Base-by-base conservation (phyloP, 2,329 filamentous ascomycete species). In the Colletotrichum sp. region DNA sequence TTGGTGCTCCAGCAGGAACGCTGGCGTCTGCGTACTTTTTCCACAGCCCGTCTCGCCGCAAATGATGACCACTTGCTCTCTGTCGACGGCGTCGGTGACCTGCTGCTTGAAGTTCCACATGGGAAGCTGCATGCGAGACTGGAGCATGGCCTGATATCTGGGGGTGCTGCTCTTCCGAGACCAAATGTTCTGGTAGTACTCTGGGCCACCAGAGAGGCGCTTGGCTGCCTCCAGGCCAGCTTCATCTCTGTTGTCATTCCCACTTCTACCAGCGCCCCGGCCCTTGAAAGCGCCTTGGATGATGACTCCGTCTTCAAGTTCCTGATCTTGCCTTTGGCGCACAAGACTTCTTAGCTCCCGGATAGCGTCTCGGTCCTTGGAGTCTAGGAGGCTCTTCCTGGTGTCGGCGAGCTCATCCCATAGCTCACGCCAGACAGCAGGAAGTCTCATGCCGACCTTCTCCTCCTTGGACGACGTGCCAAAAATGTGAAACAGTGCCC, bases 11-110 rank as follows among this genome's bases (percentile, higher is more conserved):
- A 99, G 88, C 70, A 99, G 91, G 82, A 98, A 99, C 1, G 96
- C 93, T 7, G 97, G 97, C n/a, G 98, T 94, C 81, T 99, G 97
- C 0, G 97, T 99, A 84, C 96, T 98, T 87, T 99, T 99, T 78
- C 97, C 97, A 83, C 94, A 98, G 79, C 97, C 97, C 4, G 97
- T 99, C 85, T 99, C 97, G 82, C 97, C 97, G 82, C 96, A 99
- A 34, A 99, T 92, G 75, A 99, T 98, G 12, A 97, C 93, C 12
- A 98, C 94, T 81, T 97, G 96, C 78, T 98, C 91, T 26, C 91
- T 89, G 63, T 95, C 93, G 34, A 99, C 93, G 3, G 95, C 91
- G 30, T 92, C 89, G 14, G 99, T 86, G 9, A 98, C 95, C 66
- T 95, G 90, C 14, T 95, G 87, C 78, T 93, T 93, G 83, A 97